Evolutionary conservation across 2,329 filamentous ascomycete species (phyloP), one percentile per base, ranked within the genome.

Genomic region (Penicillium sp.): DNA sequence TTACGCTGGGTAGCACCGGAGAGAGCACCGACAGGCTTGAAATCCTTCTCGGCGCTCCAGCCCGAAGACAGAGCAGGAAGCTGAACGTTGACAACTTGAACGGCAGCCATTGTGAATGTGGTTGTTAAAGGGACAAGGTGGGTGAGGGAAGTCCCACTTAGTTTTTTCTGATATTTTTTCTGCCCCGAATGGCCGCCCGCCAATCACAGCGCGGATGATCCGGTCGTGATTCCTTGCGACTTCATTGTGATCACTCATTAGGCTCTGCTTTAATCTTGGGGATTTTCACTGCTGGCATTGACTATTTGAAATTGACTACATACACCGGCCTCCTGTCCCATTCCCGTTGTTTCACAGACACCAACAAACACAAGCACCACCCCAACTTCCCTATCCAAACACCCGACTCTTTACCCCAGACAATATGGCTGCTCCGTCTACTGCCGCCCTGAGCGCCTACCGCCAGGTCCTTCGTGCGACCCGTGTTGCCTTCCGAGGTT

Each of bases 1-100:
- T 90, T 93, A 73, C 95, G 89, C 81, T 93, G 88, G 50, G 87
- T 89, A 39, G 92, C 87, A 63, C 84, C 79, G 62, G 90, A 93
- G 62, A 98, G 83, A 67, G 87, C 82, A 69, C 89, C 90, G 65
- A 96, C 75, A 57, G 89, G 78, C 81, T 95, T 95, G 85, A 98
- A 96, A 77, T 96, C 91, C 77, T 96, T 96, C 60, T 96, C 92
- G 62, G 73, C 75, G 53, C 86, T 82, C 93, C 93, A 98, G 67
- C 87, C 91, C 70, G 85, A 83, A 48, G 93, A 87, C 53, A 98
- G 85, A 70, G 85, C 76, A 49, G 92, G 92, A 46, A 97, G 83
- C 52, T 73, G 64, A 48, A 75, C 65, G 60, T 75, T 71, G 52
- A 75, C 67, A 58, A 70, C 66, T 60, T 75, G 72, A 35, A 85